A percentile compares a stretch with the other conserved stretches of the same genome.
phyloP scores from a whole-genome alignment of 208 protist genomes.

The Angomonas ambiguus region DNA sequence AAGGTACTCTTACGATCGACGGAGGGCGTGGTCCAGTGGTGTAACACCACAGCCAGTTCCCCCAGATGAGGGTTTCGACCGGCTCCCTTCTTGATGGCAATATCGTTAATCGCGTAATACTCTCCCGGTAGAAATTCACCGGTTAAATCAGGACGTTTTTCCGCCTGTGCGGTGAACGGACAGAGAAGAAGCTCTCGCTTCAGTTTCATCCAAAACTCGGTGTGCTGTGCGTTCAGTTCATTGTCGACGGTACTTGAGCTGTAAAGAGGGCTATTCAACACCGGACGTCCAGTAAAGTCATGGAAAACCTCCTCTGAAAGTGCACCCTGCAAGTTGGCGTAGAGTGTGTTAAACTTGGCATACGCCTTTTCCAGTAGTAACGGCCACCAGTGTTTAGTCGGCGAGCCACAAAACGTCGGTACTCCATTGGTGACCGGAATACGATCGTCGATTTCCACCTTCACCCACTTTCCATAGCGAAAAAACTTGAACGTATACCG shows the following conservation, averaged over 20 bases:
- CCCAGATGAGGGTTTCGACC: neutral
- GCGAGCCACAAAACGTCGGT: slow-evolving; percentile 48
- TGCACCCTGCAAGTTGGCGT: slow-evolving; percentile 40
- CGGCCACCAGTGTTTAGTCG: slow-evolving; percentile 59
- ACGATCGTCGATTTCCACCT: slow-evolving; percentile 68
- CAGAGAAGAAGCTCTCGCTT: slow-evolving; percentile 25
- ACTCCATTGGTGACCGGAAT: slow-evolving; percentile 36
- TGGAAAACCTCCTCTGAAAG: slow-evolving; percentile 45
- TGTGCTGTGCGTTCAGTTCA: slow-evolving; percentile 24
- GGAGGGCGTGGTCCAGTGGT: slow-evolving; percentile 35
- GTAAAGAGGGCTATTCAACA: slow-evolving; percentile 27
- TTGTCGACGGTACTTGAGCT: slow-evolving; percentile 11
- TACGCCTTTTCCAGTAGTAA: slow-evolving; percentile 78
- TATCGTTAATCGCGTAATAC: neutral
- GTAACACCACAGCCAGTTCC: neutral
- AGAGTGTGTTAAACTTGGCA: slow-evolving; percentile 74
- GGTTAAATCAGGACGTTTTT: neutral
- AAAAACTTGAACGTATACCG: slow-evolving; percentile 68
- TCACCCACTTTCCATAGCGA: slow-evolving; percentile 50
- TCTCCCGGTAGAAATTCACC: neutral
- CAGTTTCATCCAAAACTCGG: slow-evolving; percentile 50
- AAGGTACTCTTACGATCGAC: slow-evolving; percentile 24
- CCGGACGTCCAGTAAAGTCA: slow-evolving; percentile 49
- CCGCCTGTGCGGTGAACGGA: slow-evolving; percentile 16
- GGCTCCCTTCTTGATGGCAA: neutral